Base-by-base conservation (phyloP, 2,329 filamentous ascomycete species). In the Botrytis fragariae region DNA sequence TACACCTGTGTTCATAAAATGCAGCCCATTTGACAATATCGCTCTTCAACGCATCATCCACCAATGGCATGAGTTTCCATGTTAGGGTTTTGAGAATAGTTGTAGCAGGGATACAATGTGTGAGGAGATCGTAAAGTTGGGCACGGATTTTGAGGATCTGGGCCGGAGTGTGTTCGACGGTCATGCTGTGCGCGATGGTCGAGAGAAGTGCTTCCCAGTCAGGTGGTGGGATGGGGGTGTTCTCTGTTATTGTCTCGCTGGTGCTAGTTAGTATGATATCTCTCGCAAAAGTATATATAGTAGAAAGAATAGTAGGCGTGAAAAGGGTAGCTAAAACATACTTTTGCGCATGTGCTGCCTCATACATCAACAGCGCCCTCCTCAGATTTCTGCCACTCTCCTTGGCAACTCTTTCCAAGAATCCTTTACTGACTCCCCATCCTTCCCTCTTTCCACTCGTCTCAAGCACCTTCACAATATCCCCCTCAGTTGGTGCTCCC, bases 261-360 rank as follows among this genome's bases (percentile, higher is more conserved):
- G 54, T 37, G 63, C 7, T 8, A 22, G 29, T 69, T 37, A 72
- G 64, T 71, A 25, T 29, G 51, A 8, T 18, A 35, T 9, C 4
- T 69, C 14, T 69, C 29, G 8, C 12, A 16, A n/a, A 37, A 39
- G 12, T 61, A 39, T 8, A 42, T 51, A 22, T 32, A 2, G 63
- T 37, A 42, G 22, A 71, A 37, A 42, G 16, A 29, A 32, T 39
- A 16, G 29, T n/a, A 42, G 10, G 37, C 12, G 16, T 42, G 18
- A 9, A 37, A 32, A 44, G 76, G 60, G 42, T n/a, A 75, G 59
- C 32, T 9, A 64, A 64, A 54, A 80, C 91, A 77, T 88, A 98
- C 94, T 98, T 98, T 81, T 98, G 95, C 48, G 96, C 96, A 84
- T 98, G 94, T 39, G 98, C 93, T 20, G 96, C 93, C 84, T 99